Evolutionary conservation across 164 flowering plant species (phyloP), one percentile per base, ranked within the genome.

Genomic region (Aristolochia californica): DNA sequence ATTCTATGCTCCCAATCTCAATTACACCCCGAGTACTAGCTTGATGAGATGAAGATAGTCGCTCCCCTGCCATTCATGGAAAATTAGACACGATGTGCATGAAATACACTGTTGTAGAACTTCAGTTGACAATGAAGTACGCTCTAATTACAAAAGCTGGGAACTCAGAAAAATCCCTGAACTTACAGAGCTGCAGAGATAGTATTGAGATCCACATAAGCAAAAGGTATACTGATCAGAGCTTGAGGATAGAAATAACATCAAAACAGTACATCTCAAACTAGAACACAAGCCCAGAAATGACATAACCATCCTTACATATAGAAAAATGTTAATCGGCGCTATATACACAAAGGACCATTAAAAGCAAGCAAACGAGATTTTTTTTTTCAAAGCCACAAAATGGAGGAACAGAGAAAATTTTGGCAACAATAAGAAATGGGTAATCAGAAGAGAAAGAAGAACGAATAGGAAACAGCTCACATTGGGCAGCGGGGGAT

Each of bases 1-100:
- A 45, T 24, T 71, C 62, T 26, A 56, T 17, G 44, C 56, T 49
- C 48, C 65, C 66, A 53, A 64, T 67, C 25, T 68, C 72, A 51
- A 62, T 62, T 26, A 62, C 56, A 59, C 72, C 67, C 26, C 70
- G 59, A 22, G 72, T 72, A 62, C 72, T 66, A 23, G 67, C 70
- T 56, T 68, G 76, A 52, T 65, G 62, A 17, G 76, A 69, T 20
- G 72, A 72, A 17, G 64, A 65, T 10, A 68, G 17, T 43, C 72
- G 50, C 53, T 65, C 70, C 72, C 72, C 72, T 68, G 47, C 16
- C 47, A 58, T 49, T 16, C 48, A 62, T 55, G 20, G 53, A 45
- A 9, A 43, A 63, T 34, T 3, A 34, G 40, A 40, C 47, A 47
- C 21, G 15, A 51, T 5, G 58, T 23, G 30, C 14, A n/a, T 23